phyloP scores from a whole-genome alignment of 139 green algal species.

The Coccomyxa sp. region DNA sequence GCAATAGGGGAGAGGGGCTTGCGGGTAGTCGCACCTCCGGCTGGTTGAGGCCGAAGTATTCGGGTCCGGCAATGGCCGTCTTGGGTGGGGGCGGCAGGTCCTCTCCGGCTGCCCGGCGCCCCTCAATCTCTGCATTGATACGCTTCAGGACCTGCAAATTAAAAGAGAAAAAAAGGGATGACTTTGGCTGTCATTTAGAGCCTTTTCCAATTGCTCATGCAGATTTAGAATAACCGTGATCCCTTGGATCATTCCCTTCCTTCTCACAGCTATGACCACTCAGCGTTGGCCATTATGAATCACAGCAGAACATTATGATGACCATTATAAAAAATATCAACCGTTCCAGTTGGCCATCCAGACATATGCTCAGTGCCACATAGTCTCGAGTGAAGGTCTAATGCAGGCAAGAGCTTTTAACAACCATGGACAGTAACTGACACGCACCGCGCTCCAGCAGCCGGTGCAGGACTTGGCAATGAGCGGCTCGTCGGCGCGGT shows the following conservation, averaged over 20 bases:
- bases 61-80: slow-evolving; percentile 89
- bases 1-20: too few species aligned
- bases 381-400: background rate
- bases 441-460: slow-evolving; percentile 76
- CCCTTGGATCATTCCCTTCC: background rate
- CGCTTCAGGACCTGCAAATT: slow-evolving; percentile 66
- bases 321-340: background rate
- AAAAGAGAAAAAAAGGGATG: background rate
- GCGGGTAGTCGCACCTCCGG: slow-evolving; percentile 28
- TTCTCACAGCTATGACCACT: background rate
- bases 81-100: slow-evolving; percentile 80
- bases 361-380: too few species aligned
- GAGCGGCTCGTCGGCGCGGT: slow-evolving; percentile 79
- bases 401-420: background rate
- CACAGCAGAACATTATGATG: background rate
- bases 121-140: slow-evolving; percentile 83
- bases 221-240: too few species aligned
- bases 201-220: background rate
- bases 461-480: slow-evolving; percentile 80
- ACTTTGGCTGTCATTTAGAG: background rate
- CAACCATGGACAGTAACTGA: background rate
- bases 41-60: slow-evolving; percentile 93
- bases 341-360: too few species aligned
- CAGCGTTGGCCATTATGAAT: background rate
- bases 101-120: slow-evolving; percentile 63